Evolutionary conservation across 805 yeast genomes (phyloP), one percentile per base, ranked within the genome.

Genomic region (Blastobotrys parvus): DNA sequence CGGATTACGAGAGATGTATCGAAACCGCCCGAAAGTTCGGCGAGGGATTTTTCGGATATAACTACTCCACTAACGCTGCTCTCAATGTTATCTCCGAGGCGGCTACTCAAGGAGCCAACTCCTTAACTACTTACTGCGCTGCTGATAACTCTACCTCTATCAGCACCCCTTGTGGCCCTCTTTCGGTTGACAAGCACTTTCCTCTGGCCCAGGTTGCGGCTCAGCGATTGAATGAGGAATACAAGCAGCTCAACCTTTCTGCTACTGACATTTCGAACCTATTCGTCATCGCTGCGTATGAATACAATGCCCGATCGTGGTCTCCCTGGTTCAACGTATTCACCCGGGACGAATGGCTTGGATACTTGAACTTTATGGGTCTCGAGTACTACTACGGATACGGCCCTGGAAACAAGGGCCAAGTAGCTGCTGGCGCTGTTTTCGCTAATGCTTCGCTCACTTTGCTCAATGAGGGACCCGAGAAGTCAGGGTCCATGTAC

Each of bases 11-110:
- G 46, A 68, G 87, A 48, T 74, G 75, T 25, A 68, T 70, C 45
- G 75, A 71, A 46, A 73, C 82, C 31, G 74, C 82, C 5, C 58
- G 65, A 21, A 63, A 67, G 53, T 80, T 79, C 55, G 76, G 80
- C 7, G 63, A 72, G 50, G 87, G 85, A 0, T 79, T 81, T 59
- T 64, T 75, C 51, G 73, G 74, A 8, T 65, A 64, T 41, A 59
- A 65, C 44, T 69, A 64, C 54, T 58, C 67, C 15, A 45, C 57
- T 21, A 57, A 58, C 27, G 62, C 68, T 15, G 64, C 58, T 21
- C 53, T 73, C 34, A 53, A 64, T 27, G 61, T 72, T 10, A 52
- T 78, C 19, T 65, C 69, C 35, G 86, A 80, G 55, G 62, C 62
- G 38, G 59, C 56, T 7, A 48, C 52, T 3, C 67, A 64, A 55